Evolutionary conservation across 331 rosid genomes (phyloP).

Genomic region (Quercus lobata): DNA sequence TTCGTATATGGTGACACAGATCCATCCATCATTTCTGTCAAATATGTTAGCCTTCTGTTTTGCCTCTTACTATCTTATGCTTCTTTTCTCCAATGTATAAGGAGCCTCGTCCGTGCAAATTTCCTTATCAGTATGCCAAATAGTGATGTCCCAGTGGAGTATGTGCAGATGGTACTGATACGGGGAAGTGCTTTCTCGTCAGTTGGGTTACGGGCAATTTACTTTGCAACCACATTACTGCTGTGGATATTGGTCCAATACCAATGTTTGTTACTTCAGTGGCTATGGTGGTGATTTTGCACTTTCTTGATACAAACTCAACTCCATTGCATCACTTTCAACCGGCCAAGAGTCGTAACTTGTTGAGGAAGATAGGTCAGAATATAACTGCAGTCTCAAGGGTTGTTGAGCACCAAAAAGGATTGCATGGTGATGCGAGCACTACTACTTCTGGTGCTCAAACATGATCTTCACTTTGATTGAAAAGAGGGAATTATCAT

Average conservation of each 20-base stretch:
- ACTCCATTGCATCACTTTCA: background rate
- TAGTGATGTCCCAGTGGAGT: background rate
- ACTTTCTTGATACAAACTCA: background rate
- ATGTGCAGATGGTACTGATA: background rate
- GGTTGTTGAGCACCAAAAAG: background rate
- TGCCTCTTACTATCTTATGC: background rate
- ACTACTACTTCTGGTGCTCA: background rate
- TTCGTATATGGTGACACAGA: background rate
- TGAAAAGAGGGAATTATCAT: background rate
- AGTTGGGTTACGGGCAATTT: background rate
- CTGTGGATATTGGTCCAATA: background rate
- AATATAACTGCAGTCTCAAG: background rate
- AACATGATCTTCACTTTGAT: background rate
- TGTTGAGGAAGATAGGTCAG: background rate
- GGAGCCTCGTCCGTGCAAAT: background rate
- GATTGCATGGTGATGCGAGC: background rate
- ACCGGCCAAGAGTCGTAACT: background rate
- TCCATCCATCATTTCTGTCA: background rate
- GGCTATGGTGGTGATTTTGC: background rate
- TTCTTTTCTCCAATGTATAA: conserved; percentile 1
- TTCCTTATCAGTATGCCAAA: background rate
- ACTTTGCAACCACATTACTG: background rate
- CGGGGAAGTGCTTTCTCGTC: background rate
- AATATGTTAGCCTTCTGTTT: background rate
- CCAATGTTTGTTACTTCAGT: background rate